Evolutionary conservation across 352 stramenopile genomes (phyloP).

Genomic region (Phytopythium montanum): DNA sequence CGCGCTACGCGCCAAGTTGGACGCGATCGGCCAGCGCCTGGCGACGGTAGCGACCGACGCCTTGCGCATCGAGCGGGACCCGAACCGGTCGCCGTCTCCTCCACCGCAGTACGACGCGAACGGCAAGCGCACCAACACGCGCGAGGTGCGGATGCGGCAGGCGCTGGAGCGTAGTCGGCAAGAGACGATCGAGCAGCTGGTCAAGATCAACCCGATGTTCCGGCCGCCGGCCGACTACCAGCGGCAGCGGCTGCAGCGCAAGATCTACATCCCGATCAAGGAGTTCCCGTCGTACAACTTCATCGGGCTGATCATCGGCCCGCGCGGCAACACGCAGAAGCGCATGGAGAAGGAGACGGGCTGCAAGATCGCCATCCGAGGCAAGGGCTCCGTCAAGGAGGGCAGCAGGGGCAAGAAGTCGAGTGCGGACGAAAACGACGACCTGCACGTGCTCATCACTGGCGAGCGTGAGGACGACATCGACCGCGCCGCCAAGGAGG

Average conservation of each 20-base stretch:
- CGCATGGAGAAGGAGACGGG: constrained; percentile 98
- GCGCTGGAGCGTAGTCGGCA: constrained; percentile 88
- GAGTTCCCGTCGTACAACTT: constrained; percentile 99
- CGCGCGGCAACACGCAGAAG: constrained; percentile 98
- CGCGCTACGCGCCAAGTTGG: constrained; percentile 64
- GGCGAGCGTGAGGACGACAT: constrained; percentile 88
- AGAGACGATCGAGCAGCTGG: constrained; percentile 94
- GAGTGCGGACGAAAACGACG: constrained; percentile 94
- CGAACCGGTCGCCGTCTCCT: constrained; percentile 89
- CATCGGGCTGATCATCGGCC: constrained; percentile 99
- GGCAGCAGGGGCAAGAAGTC: constrained; percentile 92
- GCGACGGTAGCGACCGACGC: constrained; percentile 82
- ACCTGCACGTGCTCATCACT: constrained; percentile 94
- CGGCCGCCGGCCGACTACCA: constrained; percentile 86
- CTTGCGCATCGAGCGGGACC: constrained; percentile 77
- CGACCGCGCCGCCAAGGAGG: constrained; percentile 82
- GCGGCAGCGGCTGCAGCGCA: constrained; percentile 91
- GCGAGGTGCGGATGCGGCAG: constrained; percentile 93
- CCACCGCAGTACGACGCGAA: constrained; percentile 95
- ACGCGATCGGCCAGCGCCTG: constrained; percentile 69
- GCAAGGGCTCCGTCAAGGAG: constrained; percentile 96
- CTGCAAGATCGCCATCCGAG: constrained; percentile 99
- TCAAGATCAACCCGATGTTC: constrained; percentile 94
- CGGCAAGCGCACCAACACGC: constrained; percentile 96
- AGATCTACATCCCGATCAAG: constrained; percentile 97